These are phyloP conservation scores for Hemisphaericaspora nanyangensis DNA, from an alignment of 805 yeast species.

Conservation along the genomic window DNA sequence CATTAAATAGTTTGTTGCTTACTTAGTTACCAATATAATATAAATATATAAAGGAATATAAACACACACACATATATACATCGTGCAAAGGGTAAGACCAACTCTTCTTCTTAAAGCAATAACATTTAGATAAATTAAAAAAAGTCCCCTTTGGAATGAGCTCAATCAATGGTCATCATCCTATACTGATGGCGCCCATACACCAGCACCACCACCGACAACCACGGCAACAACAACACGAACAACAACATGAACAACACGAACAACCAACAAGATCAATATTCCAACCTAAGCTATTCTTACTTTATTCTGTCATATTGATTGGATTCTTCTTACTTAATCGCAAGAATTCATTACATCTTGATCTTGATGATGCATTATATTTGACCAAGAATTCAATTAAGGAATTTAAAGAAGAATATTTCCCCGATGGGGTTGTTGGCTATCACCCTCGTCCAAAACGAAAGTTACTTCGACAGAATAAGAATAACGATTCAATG, in stretches of 20 bases:
- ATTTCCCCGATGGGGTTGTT: constrained; percentile 4
- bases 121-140: too few relatives aligned
- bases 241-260: not conserved
- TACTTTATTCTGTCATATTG: constrained; percentile 9
- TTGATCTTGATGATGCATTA: constrained; percentile 22
- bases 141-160: too few relatives aligned
- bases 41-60: too few relatives aligned
- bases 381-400: constrained; percentile 22
- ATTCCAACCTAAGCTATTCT: constrained; percentile 9
- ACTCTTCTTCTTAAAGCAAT: too few relatives aligned
- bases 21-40: too few relatives aligned
- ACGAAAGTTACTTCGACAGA: not conserved
- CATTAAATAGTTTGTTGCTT: too few relatives aligned
- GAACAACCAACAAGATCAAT: constrained; percentile 5
- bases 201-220: too few relatives aligned
- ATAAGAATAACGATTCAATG: not conserved
- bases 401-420: constrained; percentile 17
- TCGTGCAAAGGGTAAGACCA: too few relatives aligned
- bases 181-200: too few relatives aligned
- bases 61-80: too few relatives aligned
- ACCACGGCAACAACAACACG: too few relatives aligned
- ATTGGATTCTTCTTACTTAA: constrained; percentile 7
- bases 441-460: not conserved
- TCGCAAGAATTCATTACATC: constrained; percentile 3
- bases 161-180: too few relatives aligned